Evolutionary conservation across 495 filamentous ascomycete species (phyloP).

Genomic region (Penicillium angulare): DNA sequence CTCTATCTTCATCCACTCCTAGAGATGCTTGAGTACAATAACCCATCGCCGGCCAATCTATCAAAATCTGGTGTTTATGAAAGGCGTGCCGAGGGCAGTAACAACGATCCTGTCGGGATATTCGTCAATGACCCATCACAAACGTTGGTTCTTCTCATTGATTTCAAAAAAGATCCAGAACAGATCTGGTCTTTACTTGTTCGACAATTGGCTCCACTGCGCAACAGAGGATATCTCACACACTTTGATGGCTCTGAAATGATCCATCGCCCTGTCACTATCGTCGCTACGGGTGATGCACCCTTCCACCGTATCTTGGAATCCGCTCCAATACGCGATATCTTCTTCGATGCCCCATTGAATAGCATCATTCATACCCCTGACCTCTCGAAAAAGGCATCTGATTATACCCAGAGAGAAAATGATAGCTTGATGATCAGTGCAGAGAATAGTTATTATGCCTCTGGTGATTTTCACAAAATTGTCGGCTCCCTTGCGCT

Average conservation of each 20-base stretch:
- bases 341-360: conserved; percentile 71
- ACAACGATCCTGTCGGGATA: conserved; percentile 44
- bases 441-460: conserved; percentile 39
- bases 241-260: conserved; percentile 49
- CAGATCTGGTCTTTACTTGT: conserved; percentile 47
- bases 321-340: conserved; percentile 54
- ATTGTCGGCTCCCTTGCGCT: conserved; percentile 35
- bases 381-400: neutral
- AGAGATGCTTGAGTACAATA: conserved; percentile 22
- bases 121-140: conserved; percentile 46
- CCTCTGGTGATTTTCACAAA: conserved; percentile 39
- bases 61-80: neutral
- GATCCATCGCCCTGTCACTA: conserved; percentile 57
- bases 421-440: conserved; percentile 14
- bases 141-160: conserved; percentile 32
- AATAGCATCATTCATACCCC: conserved; percentile 30
- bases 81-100: neutral
- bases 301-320: conserved; percentile 41
- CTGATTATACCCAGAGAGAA: neutral
- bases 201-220: conserved; percentile 53
- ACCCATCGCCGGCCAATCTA: neutral
- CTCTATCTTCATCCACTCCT: conserved; percentile 67
- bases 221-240: conserved; percentile 57
- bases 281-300: conserved; percentile 67
- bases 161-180: conserved; percentile 33